These are phyloP conservation scores for Zarea fungicola DNA, from an alignment of 2,329 filamentous ascomycete species.

Conservation along the genomic window DNA sequence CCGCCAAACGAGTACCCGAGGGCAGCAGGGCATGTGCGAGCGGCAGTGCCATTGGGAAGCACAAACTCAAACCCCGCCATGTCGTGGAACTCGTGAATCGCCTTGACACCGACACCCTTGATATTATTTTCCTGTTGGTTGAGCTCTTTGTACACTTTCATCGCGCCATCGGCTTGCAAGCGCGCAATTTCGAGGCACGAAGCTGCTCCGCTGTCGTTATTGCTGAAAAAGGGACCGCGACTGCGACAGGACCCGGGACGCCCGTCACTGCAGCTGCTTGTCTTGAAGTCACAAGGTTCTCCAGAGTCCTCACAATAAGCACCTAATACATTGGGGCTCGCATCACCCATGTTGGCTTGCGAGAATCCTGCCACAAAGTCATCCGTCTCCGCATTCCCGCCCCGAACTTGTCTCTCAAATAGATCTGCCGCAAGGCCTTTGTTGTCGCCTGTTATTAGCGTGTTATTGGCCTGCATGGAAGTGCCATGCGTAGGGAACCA, in stretches of 20 bases:
- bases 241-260: slow-evolving; percentile 64
- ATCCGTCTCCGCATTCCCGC: slow-evolving; percentile 49
- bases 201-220: slow-evolving; percentile 64
- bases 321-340: slow-evolving; percentile 76
- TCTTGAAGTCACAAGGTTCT: slow-evolving; percentile 62
- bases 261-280: slow-evolving; percentile 71
- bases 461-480: slow-evolving; percentile 86
- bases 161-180: slow-evolving; percentile 59
- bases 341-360: slow-evolving; percentile 86
- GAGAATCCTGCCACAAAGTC: slow-evolving; percentile 86
- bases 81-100: slow-evolving; percentile 77
- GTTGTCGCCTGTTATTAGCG: slow-evolving; percentile 82
- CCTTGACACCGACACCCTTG: slow-evolving; percentile 61
- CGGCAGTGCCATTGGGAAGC: slow-evolving; percentile 64
- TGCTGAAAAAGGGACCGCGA: slow-evolving; percentile 60
- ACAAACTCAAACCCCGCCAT: slow-evolving; percentile 68
- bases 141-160: slow-evolving; percentile 45
- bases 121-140: slow-evolving; percentile 43
- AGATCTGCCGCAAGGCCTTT: slow-evolving; percentile 84
- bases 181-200: slow-evolving; percentile 72
- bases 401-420: slow-evolving; percentile 66
- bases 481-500: slow-evolving; percentile 93
- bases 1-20: slow-evolving; percentile 87
- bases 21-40: slow-evolving; percentile 75
- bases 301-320: slow-evolving; percentile 82